These are phyloP conservation scores for Pythium scleroteichum DNA, from an alignment of 352 stramenopile species.

Conservation along the genomic window DNA sequence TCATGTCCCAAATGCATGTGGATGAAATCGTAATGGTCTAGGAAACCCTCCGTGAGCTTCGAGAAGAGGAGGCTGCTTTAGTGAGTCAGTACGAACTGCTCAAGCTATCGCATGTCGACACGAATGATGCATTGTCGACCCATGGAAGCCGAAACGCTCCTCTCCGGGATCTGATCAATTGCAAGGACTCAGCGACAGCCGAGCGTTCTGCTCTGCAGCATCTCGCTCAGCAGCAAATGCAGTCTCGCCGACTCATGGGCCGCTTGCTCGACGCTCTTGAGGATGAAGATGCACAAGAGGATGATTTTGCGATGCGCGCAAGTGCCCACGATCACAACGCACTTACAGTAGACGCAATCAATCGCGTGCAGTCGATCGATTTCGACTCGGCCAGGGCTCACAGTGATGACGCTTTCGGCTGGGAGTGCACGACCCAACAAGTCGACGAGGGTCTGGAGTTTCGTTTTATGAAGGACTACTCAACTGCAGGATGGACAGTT, in stretches of 20 bases:
- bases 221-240: slow-evolving; percentile 3
- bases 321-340: background rate
- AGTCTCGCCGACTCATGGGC: background rate
- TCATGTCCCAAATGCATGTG: background rate
- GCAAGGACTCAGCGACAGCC: slow-evolving; percentile 14
- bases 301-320: no score
- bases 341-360: background rate
- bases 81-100: slow-evolving; percentile 14
- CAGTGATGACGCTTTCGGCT: slow-evolving; percentile 20
- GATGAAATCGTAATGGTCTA: background rate
- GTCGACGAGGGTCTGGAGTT: slow-evolving; percentile 12
- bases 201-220: slow-evolving; percentile 10
- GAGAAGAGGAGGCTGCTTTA: slow-evolving; percentile 16
- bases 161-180: slow-evolving; percentile 8
- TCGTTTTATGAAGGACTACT: slow-evolving; percentile 13
- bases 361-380: slow-evolving; percentile 2
- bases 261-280: slow-evolving; percentile 9
- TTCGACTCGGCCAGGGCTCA: background rate
- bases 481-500: background rate
- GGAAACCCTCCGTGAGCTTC: slow-evolving; percentile 20
- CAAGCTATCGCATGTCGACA: background rate
- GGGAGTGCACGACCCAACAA: slow-evolving; percentile 12
- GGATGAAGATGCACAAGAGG: background rate
- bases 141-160: background rate
- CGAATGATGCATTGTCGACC: no score